Evolutionary conservation across 2,329 filamentous ascomycete genomes (phyloP).

Genomic region (Phaeosphaeria sp.): DNA sequence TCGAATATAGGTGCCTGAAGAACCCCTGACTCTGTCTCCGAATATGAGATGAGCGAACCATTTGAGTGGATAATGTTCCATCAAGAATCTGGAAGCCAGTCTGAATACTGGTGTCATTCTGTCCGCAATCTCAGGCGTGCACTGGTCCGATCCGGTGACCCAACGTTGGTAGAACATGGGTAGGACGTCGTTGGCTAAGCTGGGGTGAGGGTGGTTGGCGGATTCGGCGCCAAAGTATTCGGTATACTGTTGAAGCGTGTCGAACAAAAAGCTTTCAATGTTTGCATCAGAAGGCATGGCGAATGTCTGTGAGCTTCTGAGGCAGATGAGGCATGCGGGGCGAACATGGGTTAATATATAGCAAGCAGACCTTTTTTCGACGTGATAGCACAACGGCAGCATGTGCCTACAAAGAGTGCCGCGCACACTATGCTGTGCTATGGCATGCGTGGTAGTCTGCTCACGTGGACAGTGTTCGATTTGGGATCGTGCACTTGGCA

Average conservation of each 20-base stretch:
- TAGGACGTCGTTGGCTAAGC: slow-evolving; percentile 18
- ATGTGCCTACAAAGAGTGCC: not conserved
- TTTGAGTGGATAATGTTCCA: slow-evolving; percentile 18
- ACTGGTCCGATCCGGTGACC: slow-evolving; percentile 19
- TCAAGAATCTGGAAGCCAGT: slow-evolving; percentile 21
- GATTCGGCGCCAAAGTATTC: not conserved
- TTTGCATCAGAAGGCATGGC: not conserved
- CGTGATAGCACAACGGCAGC: not conserved
- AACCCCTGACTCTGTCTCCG: slow-evolving; percentile 7
- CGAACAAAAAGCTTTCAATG: not conserved
- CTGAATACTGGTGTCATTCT: slow-evolving; percentile 15
- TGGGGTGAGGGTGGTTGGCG: not conserved
- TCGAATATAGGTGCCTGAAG: slow-evolving; percentile 9
- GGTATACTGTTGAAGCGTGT: not conserved
- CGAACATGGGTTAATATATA: not conserved
- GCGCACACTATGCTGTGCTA: too few relatives aligned
- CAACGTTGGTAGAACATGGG: slow-evolving; percentile 27
- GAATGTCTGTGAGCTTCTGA: not conserved
- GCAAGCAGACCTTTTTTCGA: not conserved
- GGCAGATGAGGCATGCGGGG: not conserved
- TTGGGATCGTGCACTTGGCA: too few relatives aligned
- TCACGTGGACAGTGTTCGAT: not conserved
- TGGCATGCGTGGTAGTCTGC: too few relatives aligned
- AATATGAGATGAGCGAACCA: slow-evolving; percentile 28
- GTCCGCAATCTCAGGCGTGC: slow-evolving; percentile 4